Percentiles rank a stretch among this genome's conserved stretches.
phyloP scores from a whole-genome alignment of 805 yeast genomes.

The Candida yuanshanica region DNA sequence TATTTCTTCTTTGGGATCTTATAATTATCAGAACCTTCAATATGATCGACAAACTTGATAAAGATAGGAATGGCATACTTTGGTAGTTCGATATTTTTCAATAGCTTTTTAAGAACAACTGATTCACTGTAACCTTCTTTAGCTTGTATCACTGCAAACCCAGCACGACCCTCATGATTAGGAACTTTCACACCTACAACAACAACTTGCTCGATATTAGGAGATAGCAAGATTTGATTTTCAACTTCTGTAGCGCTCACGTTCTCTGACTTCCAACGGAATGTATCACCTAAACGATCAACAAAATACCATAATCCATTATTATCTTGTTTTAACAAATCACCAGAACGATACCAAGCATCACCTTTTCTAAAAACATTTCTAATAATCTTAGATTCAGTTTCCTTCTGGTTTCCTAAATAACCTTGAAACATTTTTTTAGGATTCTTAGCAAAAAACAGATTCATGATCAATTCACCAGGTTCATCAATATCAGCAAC shows the following conservation, averaged over 20 bases:
- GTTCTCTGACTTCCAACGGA: conserved; percentile 95
- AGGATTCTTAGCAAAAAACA: conserved; percentile 57
- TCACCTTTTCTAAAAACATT: conserved; percentile 82
- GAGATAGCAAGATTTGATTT: conserved; percentile 45
- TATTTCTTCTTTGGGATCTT: conserved; percentile 69
- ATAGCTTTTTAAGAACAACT: conserved; percentile 34
- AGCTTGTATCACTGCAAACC: conserved; percentile 73
- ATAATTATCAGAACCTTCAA: conserved; percentile 72
- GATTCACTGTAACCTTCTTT: conserved; percentile 23
- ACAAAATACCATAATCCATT: conserved; percentile 74
- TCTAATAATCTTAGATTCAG: conserved; percentile 65
- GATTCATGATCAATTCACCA: conserved; percentile 82
- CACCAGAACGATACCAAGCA: conserved; percentile 89
- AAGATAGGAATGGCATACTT: conserved; percentile 84
- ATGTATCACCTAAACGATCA: conserved; percentile 92
- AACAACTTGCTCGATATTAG: conserved; percentile 54
- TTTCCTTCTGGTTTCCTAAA: conserved; percentile 71
- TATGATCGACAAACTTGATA: conserved; percentile 56
- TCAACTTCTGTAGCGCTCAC: conserved; percentile 94
- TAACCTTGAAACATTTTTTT: conserved; percentile 85
- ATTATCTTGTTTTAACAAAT: conserved; percentile 62
- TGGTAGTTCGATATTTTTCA: conserved; percentile 50
- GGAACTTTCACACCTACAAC: conserved; percentile 87
- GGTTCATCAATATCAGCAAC: conserved; percentile 57
- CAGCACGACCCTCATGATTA: conserved; percentile 91